Evolutionary conservation across 1,284 basidiomycete genomes (phyloP).

Genomic region (Fistulinella cinereoalba): DNA sequence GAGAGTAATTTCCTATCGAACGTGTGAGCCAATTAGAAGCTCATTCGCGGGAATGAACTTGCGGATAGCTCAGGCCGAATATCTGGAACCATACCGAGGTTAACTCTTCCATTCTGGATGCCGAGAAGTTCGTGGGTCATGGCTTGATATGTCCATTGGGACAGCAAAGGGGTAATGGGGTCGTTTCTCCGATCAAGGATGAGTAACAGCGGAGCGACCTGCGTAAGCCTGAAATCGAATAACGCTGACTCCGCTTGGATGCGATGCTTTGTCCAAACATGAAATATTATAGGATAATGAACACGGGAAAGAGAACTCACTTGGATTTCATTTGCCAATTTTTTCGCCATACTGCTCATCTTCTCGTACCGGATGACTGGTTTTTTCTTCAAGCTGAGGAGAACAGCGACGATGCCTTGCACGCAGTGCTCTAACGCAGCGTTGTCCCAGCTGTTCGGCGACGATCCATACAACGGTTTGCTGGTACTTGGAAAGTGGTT

Average conservation of each 20-base stretch:
- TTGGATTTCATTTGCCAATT: conserved; percentile 83
- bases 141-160: conserved; percentile 99
- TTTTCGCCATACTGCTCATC: conserved; percentile 90
- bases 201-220: conserved; percentile 71
- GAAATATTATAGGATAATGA: conserved; percentile 4
- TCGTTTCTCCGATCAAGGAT: conserved; percentile 93
- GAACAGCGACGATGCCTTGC: conserved; percentile 81
- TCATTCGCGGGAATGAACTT: conserved; percentile 28
- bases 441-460: conserved; percentile 64
- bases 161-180: conserved; percentile 95
- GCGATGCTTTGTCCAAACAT: conserved; percentile 49
- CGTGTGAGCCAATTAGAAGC: conserved; percentile 7
- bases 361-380: conserved; percentile 93
- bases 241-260: conserved; percentile 69
- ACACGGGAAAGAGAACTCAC: conserved; percentile 40
- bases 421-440: conserved; percentile 77
- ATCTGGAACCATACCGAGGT: conserved; percentile 82
- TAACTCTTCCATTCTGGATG: conserved; percentile 92
- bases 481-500: conserved; percentile 68
- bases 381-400: conserved; percentile 95
- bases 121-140: conserved; percentile 98
- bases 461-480: conserved; percentile 68
- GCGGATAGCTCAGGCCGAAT: conserved; percentile 85
- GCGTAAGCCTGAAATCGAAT: conserved; percentile 77
- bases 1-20: conserved; percentile 84